Percentiles rank a stretch among this genome's conserved stretches.
Conservation (phyloP, 441 rosid genomes). For the Metrosideros polymorpha region DNA sequence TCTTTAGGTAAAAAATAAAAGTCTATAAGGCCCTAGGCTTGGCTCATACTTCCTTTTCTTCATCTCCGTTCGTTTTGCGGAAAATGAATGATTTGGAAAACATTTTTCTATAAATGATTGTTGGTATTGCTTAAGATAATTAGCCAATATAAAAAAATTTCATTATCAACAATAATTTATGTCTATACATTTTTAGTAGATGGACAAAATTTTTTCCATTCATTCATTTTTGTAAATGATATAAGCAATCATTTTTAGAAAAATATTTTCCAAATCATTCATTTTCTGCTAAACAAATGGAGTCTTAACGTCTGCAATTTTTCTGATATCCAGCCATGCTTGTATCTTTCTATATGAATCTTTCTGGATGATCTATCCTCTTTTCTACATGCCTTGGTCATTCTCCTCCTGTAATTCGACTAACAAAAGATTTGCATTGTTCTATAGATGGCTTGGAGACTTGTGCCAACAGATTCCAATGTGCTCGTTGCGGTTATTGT, state of each 20-base stretch:
- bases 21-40: background rate
- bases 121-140: background rate
- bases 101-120: background rate
- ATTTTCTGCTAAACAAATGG: background rate
- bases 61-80: background rate
- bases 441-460: background rate
- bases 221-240: background rate
- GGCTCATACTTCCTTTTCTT: background rate
- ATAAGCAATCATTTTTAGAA: background rate
- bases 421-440: background rate
- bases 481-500: background rate
- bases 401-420: background rate
- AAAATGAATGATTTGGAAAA: background rate
- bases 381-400: background rate
- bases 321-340: background rate
- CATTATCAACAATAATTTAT: background rate
- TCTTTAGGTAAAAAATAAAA: background rate
- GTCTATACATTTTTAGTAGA: background rate
- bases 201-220: background rate
- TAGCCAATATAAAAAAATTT: background rate
- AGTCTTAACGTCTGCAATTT: background rate
- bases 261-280: background rate
- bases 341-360: background rate
- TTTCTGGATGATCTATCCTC: background rate
- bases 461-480: background rate